These are phyloP conservation scores for Thalassiosira mediterranea DNA, from an alignment of 352 stramenopile genomes.

Conservation along the genomic window DNA sequence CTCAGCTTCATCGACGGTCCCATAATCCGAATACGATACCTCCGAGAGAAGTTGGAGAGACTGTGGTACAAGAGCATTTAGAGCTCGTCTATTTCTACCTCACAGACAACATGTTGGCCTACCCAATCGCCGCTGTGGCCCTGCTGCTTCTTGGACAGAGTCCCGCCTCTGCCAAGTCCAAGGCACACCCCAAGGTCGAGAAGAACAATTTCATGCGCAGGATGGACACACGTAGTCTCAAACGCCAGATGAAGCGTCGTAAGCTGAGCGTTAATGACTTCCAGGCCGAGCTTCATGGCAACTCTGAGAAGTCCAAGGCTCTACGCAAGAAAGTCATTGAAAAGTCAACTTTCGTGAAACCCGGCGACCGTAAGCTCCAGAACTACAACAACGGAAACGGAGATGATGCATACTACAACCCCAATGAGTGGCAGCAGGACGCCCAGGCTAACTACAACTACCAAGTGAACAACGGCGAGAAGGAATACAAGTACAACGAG, in stretches of 20 bases:
- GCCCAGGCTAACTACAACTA: not conserved
- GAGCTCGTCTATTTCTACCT: no score
- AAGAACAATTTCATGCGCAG: conserved; percentile 23
- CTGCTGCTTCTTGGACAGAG: conserved; percentile 7
- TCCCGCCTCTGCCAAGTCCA: not conserved
- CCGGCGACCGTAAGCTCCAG: conserved; percentile 4
- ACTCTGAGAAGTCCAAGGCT: conserved; percentile 1
- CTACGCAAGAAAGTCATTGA: conserved; percentile 24
- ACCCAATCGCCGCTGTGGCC: conserved; percentile 9
- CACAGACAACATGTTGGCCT: conserved; percentile 25
- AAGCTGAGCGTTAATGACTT: conserved; percentile 11
- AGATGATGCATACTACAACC: conserved; percentile 1
- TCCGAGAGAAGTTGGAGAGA: no score
- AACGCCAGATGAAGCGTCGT: not conserved
- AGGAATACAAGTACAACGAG: conserved; percentile 26
- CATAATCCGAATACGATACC: no score
- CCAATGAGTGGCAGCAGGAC: not conserved
- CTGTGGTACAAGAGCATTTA: no score
- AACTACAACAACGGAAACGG: not conserved
- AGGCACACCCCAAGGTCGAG: no score
- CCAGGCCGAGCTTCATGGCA: conserved; percentile 13
- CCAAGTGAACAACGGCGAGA: not conserved
- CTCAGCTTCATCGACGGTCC: no score
- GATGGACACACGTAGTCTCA: conserved; percentile 14
- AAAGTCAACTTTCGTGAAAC: conserved; percentile 7